Base-by-base conservation (phyloP, 495 filamentous ascomycete species). In the Penicillium diatomitis region DNA sequence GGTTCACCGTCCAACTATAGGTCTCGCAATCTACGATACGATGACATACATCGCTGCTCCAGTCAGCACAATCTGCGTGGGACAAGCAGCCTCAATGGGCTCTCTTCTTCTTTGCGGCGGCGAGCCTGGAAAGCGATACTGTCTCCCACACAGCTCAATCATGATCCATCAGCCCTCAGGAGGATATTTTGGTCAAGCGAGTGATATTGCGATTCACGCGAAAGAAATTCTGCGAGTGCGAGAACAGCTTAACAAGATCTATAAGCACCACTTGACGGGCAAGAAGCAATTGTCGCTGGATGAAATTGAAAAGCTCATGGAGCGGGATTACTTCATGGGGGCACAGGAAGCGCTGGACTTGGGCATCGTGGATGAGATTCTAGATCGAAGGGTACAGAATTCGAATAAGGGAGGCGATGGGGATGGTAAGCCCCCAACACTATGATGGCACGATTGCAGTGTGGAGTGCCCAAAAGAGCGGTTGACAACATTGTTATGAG, bases 161-260 rank as follows among this genome's bases (percentile, higher is more conserved):
- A 98, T 98, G 92, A 78, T 98, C 31, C 92, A 98, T 63, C 92
- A 98, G 63, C 92, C 94, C 5, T 82, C 83, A 20, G 92, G 92
- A 32, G 92, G 92, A 0, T 96, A 94, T 48, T 79, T 82, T 46
- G 92, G 92, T 1, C 90, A 95, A 56, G 92, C 92, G 9, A 78
- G 68, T 11, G 92, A 98, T 65, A 96, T 98, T 53, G 81, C 94
- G 32, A 96, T 96, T 49, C 95, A 98, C 65, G 92, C 92, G 5
- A 95, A 87, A 63, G 92, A 98, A 74, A 98, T 98, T 49, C 73
- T 97, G 67, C 74, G 91, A 46, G 82, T 95, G 41, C 76, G 92
- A 52, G 71, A 81, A 49, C 82, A 90, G 72, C 70, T 97, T 56
- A 96, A 98, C 69, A 73, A 85, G 71, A 95, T 97, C 46, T 96